phyloP scores from a whole-genome alignment of 352 stramenopile genomes.

The Pythium myriotylum region DNA sequence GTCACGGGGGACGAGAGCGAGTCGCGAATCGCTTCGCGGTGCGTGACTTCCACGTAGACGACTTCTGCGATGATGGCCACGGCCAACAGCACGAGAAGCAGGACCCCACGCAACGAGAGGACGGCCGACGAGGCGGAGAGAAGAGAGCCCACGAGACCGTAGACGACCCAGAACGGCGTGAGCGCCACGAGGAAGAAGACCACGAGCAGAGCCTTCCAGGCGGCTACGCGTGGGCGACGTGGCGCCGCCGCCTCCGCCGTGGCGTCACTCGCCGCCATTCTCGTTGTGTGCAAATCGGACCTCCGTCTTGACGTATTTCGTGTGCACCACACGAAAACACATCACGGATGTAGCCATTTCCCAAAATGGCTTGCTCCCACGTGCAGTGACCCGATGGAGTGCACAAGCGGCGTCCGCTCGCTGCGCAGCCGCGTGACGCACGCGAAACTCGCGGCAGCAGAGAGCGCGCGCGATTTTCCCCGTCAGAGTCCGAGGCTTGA shows the following conservation, averaged over 20 bases:
- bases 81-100: constrained; percentile 26
- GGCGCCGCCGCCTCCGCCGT: not conserved
- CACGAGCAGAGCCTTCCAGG: constrained; percentile 30
- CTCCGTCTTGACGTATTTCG: not conserved
- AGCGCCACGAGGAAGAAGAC: constrained; percentile 33
- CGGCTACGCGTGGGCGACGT: constrained; percentile 19
- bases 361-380: not conserved
- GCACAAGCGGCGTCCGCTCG: constrained; percentile 38
- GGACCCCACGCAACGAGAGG: constrained; percentile 30
- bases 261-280: not conserved
- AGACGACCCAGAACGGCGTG: constrained; percentile 47
- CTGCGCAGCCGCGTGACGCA: constrained; percentile 46
- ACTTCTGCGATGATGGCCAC: constrained; percentile 27
- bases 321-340: constrained; percentile 9
- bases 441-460: constrained; percentile 20
- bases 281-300: no score
- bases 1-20: constrained; percentile 3
- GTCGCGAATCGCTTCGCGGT: constrained; percentile 11
- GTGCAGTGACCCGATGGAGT: constrained; percentile 19
- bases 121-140: constrained; percentile 35
- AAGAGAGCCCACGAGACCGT: constrained; percentile 43
- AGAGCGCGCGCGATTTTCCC: constrained; percentile 1
- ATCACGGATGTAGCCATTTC: constrained; percentile 14
- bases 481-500: not conserved
- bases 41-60: constrained; percentile 17